These are phyloP conservation scores for Onygenales sp. DNA, from an alignment of 2,329 filamentous ascomycete genomes.

Conservation along the genomic window DNA sequence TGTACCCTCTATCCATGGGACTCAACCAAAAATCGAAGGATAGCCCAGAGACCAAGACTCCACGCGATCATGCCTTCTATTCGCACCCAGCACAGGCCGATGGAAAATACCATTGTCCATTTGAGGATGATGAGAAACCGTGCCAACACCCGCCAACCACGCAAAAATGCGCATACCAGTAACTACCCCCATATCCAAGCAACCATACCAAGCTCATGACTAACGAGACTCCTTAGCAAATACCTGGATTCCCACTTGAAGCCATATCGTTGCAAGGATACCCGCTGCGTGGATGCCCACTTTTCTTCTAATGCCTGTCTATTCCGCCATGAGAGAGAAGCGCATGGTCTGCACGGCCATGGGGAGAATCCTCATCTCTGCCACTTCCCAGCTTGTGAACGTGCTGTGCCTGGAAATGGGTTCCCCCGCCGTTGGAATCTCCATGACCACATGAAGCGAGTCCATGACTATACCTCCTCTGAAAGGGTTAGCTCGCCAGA, in stretches of 20 bases:
- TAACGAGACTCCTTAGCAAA: conserved; percentile 54
- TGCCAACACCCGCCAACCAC: conserved; percentile 91
- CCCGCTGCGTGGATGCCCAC: conserved; percentile 70
- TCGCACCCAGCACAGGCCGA: conserved; percentile 44
- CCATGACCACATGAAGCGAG: conserved; percentile 92
- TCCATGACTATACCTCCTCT: conserved; percentile 55
- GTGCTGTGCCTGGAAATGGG: conserved; percentile 70
- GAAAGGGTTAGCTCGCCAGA: conserved; percentile 35
- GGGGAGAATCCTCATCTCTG: conserved; percentile 88
- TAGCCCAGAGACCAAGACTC: conserved; percentile 26
- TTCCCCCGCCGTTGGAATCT: conserved; percentile 95
- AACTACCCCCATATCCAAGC: conserved; percentile 37
- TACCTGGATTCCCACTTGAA: conserved; percentile 94
- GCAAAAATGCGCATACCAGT: conserved; percentile 99
- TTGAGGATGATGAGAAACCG: conserved; percentile 54
- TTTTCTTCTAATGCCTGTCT: conserved; percentile 95
- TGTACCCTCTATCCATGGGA: conserved; percentile 26
- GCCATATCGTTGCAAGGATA: conserved; percentile 88
- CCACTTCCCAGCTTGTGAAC: conserved; percentile 78
- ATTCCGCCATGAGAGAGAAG: conserved; percentile 88
- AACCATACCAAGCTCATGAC: conserved; percentile 11
- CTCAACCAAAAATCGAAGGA: conserved; percentile 29
- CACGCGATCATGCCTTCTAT: conserved; percentile 34
- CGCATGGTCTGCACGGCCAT: conserved; percentile 90
- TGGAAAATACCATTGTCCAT: conserved; percentile 90